Evolutionary conservation across 2,329 filamentous ascomycete genomes (phyloP).

Genomic region (Beauveria australis): DNA sequence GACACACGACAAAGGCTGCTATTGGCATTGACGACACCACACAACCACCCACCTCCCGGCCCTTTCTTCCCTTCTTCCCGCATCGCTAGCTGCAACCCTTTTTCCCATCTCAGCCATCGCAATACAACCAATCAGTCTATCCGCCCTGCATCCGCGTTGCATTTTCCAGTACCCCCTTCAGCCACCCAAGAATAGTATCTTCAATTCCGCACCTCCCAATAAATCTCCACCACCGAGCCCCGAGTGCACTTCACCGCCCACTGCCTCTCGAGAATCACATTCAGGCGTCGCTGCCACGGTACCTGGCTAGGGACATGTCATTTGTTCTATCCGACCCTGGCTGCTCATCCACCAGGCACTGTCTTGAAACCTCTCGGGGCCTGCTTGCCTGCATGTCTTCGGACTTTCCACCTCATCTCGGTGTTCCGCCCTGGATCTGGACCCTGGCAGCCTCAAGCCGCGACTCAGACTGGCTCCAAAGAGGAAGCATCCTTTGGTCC

Average conservation of each 20-base stretch:
- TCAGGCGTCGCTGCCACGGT: background rate
- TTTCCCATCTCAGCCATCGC: background rate
- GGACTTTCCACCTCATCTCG: constrained; percentile 1
- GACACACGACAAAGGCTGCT: background rate
- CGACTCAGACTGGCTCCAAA: background rate
- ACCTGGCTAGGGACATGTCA: background rate
- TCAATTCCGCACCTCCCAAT: background rate
- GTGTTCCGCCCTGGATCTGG: background rate
- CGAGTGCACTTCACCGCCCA: background rate
- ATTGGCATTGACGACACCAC: background rate
- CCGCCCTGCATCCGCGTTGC: background rate
- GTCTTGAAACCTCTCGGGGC: background rate
- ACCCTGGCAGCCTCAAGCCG: background rate
- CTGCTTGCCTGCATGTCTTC: background rate
- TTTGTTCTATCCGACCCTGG: background rate
- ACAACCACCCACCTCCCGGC: background rate
- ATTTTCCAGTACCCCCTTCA: background rate
- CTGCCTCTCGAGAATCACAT: background rate
- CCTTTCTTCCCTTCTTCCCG: background rate
- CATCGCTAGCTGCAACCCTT: constrained; percentile 1
- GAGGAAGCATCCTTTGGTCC: constrained; percentile 6
- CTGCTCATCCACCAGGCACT: background rate
- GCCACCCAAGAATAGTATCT: constrained; percentile 2
- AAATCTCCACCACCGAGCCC: background rate
- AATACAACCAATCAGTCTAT: background rate